A percentile compares a stretch with the other conserved stretches of the same genome.
phyloP scores from a whole-genome alignment of 192 early-diverging fungal species.

The Chytriomyces sp. region DNA sequence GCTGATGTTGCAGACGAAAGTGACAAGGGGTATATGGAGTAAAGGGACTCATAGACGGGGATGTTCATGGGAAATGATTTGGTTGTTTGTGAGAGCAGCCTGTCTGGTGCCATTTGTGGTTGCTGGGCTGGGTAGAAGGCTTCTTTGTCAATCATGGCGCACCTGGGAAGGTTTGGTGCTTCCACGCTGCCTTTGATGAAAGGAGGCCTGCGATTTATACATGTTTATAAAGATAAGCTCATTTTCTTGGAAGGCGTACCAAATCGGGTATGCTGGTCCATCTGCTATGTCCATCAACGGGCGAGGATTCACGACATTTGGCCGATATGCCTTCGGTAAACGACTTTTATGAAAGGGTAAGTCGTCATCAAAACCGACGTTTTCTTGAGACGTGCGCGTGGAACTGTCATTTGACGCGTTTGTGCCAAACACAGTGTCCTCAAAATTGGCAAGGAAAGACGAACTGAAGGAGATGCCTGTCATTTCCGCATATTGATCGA shows the following conservation, averaged over 20 bases:
- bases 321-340: slow-evolving; percentile 15
- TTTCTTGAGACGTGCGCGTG: not conserved
- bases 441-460: slow-evolving; percentile 4
- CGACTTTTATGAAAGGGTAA: slow-evolving; percentile 9
- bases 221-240: not conserved
- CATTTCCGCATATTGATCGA: slow-evolving; percentile 21
- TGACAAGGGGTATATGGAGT: not conserved
- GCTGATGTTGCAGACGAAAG: not conserved
- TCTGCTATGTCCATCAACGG: slow-evolving; percentile 6
- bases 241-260: not conserved
- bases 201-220: not conserved
- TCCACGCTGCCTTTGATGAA: slow-evolving; percentile 10
- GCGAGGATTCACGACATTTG: slow-evolving; percentile 16
- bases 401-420: slow-evolving; percentile 1
- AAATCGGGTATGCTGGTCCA: slow-evolving; percentile 5
- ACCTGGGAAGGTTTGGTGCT: not conserved
- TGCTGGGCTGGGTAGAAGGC: not conserved
- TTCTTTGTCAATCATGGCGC: not conserved
- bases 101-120: not conserved
- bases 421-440: not conserved
- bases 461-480: slow-evolving; percentile 15
- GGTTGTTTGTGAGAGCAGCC: not conserved
- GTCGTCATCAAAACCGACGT: not conserved
- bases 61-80: slow-evolving; percentile 10
- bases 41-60: slow-evolving; percentile 6